Evolutionary conservation across 345 rosid species (phyloP), one percentile per base, ranked within the genome.

Genomic region (Nephelium lappaceum): DNA sequence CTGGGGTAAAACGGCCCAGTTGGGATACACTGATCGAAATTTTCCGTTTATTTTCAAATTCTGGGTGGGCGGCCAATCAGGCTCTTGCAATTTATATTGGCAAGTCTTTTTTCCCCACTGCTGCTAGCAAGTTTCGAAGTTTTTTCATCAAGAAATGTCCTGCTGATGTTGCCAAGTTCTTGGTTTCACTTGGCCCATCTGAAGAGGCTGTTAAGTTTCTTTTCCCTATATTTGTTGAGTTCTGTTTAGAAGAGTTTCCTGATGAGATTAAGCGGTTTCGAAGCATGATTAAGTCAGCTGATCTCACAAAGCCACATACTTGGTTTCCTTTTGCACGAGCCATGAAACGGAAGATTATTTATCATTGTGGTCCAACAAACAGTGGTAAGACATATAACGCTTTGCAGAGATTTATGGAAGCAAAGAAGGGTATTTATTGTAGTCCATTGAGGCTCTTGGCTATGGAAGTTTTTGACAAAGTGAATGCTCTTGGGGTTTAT

Each of bases 401-500:
- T 58, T 75, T 95, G 88, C 98, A 95, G 67, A 78, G 88, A 69
- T 95, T 88, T 87, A 93, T 92, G 97, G 98, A 92, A 83, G 98
- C 95, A 72, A 87, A 87, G 80, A 93, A 90, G 69, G 98, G 95
- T 14, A 78, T 95, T 85, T 95, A 95, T 83, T 95, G 98, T 71
- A 93, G 98, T 72, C 98, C 98, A 8, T 88, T 95, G 62, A 88
- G 99, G 91, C 89, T 95, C 10, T 85, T 95, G 88, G 99, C 98
- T 4, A 95, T 95, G 99, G 99, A 95, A 85, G 99, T 95, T 83
- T 95, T 95, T n/a, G 97, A 93, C 85, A 95, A 93, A 83, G 97
- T 95, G 64, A 95, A 95, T 84, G 87, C 91, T 25, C 78, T 78
- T 49, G 97, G 99, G 67, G 87, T 95, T 81, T 95, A 95, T 75